A percentile compares a stretch with the other conserved stretches of the same genome.
These are phyloP conservation scores for Trichosporon inkin DNA, from an alignment of 1,284 basidiomycete species.

Conservation along the genomic window DNA sequence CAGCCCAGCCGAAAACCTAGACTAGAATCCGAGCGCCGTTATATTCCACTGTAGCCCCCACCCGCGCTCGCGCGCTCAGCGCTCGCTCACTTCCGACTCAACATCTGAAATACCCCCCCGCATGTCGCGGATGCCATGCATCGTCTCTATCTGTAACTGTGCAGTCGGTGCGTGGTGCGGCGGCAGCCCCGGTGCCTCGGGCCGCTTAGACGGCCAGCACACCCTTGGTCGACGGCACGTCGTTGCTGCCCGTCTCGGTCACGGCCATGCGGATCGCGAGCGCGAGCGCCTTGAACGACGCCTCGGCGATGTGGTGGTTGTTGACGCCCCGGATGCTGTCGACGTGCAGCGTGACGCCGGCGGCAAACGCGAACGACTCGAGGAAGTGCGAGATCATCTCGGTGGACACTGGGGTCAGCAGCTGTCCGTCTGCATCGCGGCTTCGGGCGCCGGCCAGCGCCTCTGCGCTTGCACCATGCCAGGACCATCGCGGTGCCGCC, in stretches of 20 bases:
- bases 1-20: not conserved
- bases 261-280: conserved; percentile 93
- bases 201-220: conserved; percentile 58
- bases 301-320: conserved; percentile 95
- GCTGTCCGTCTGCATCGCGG: too few species aligned
- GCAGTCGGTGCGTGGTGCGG: too few species aligned
- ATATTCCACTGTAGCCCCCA: not conserved
- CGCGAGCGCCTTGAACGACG: conserved; percentile 95
- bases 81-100: too few species aligned
- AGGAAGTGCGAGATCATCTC: conserved; percentile 74
- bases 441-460: not conserved
- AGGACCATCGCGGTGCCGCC: too few species aligned
- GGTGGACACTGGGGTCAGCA: conserved; percentile 60
- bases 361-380: conserved; percentile 50
- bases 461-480: too few species aligned
- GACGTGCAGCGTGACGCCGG: conserved; percentile 61
- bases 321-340: conserved; percentile 93
- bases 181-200: not conserved
- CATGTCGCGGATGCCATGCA: too few species aligned
- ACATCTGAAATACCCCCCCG: too few species aligned
- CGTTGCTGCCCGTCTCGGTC: conserved; percentile 78
- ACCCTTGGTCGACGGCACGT: conserved; percentile 96
- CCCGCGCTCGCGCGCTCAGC: too few species aligned
- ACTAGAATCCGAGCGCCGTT: not conserved
- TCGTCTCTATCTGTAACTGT: not conserved